Evolutionary conservation across 768 basidiomycete genomes (phyloP).

Genomic region (Lactarius sanguifluus): DNA sequence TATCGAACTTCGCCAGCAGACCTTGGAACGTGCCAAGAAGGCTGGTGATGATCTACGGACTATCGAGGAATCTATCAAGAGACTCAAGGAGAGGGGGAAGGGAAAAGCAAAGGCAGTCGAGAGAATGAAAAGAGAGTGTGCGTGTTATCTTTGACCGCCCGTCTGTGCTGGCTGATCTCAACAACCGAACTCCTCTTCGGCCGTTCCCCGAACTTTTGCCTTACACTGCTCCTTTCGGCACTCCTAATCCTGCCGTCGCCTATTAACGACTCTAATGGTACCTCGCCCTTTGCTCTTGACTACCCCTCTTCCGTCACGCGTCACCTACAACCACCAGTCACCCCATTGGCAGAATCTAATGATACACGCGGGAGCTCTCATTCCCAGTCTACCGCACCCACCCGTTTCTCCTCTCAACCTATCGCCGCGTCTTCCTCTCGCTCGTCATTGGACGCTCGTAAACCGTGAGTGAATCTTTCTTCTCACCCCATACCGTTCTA

Average conservation of each 20-base stretch:
- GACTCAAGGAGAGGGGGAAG: slow-evolving; percentile 72
- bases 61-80: slow-evolving; percentile 74
- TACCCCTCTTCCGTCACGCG: too few relatives aligned
- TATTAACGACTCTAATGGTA: not conserved
- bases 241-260: not conserved
- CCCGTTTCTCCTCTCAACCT: slow-evolving; percentile 45
- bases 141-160: slow-evolving; percentile 40
- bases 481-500: slow-evolving; percentile 17
- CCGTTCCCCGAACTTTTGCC: slow-evolving; percentile 10
- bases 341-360: slow-evolving; percentile 51
- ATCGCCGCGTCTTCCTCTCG: slow-evolving; percentile 46
- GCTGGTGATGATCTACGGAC: slow-evolving; percentile 72
- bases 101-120: slow-evolving; percentile 71
- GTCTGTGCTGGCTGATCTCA: slow-evolving; percentile 18
- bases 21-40: slow-evolving; percentile 66
- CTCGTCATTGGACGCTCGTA: slow-evolving; percentile 62
- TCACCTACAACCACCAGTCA: slow-evolving; percentile 34
- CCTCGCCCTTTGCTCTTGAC: not conserved
- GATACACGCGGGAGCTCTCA: slow-evolving; percentile 24
- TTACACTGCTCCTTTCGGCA: not conserved
- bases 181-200: slow-evolving; percentile 25
- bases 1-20: slow-evolving; percentile 48
- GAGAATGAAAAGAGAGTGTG: slow-evolving; percentile 73
- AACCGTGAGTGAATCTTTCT: slow-evolving; percentile 46
- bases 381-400: slow-evolving; percentile 44